Percentiles rank a stretch among this genome's conserved stretches.
These are phyloP conservation scores for Ramularia endophylla DNA, from an alignment of 2,329 filamentous ascomycete species.

Conservation along the genomic window DNA sequence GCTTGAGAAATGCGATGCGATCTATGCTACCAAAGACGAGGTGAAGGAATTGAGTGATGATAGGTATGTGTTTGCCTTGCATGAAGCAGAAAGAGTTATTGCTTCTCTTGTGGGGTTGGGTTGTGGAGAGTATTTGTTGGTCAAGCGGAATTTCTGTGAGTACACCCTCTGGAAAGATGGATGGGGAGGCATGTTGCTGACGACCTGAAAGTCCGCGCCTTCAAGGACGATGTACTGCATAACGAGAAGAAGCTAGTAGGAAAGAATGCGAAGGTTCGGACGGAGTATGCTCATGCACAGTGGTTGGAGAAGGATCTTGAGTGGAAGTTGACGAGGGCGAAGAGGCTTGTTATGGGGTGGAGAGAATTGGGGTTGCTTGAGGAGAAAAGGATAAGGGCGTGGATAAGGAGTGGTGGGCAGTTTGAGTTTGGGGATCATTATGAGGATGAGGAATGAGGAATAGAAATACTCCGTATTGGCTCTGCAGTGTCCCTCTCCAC, in stretches of 20 bases:
- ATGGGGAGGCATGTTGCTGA: too few relatives aligned
- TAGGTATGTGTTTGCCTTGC: conserved; percentile 17
- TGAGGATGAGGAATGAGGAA: conserved; percentile 3
- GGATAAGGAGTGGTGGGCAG: conserved; percentile 19
- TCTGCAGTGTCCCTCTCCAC: too few relatives aligned
- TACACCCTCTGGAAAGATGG: conserved; percentile 9
- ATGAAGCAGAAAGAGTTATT: conserved; percentile 17
- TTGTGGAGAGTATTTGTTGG: conserved; percentile 21
- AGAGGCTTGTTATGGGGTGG: conserved; percentile 19
- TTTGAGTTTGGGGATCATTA: conserved; percentile 10
- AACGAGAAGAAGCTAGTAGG: conserved; percentile 10
- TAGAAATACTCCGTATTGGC: too few relatives aligned
- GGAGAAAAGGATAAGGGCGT: conserved; percentile 17
- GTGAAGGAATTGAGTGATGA: conserved; percentile 11
- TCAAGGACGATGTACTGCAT: conserved; percentile 7
- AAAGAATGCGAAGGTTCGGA: conserved; percentile 8
- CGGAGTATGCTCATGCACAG: conserved; percentile 14
- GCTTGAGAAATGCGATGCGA: conserved; percentile 6
- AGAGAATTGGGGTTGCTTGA: conserved; percentile 20
- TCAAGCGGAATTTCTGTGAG: conserved; percentile 20
- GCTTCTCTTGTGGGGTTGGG: conserved; percentile 9
- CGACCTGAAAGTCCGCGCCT: conserved; percentile 2
- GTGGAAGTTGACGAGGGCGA: conserved; percentile 14
- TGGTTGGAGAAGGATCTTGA: conserved; percentile 15
- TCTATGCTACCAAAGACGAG: conserved; percentile 1